Evolutionary conservation across 2,329 filamentous ascomycete genomes (phyloP).

Genomic region (Alternaria brassicicola): DNA sequence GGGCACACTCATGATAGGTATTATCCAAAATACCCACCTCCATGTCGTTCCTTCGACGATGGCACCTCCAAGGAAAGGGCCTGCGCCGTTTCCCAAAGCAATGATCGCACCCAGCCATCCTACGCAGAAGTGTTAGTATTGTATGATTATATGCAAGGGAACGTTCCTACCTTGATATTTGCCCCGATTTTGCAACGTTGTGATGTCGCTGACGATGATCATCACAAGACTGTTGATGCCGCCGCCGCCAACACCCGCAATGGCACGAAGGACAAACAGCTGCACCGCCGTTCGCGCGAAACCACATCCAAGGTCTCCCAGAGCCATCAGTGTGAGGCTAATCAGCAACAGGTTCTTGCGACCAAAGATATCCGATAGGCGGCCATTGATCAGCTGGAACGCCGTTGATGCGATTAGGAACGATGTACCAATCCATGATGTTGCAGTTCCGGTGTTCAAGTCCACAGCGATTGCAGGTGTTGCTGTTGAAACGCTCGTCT

Average conservation of each 20-base stretch:
- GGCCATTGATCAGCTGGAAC: constrained; percentile 70
- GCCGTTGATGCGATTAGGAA: constrained; percentile 64
- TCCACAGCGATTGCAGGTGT: constrained; percentile 46
- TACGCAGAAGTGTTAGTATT: background rate
- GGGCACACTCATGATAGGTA: constrained; percentile 22
- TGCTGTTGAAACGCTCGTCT: constrained; percentile 60
- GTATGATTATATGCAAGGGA: too few species aligned
- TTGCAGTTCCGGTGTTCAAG: constrained; percentile 52
- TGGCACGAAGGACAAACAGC: constrained; percentile 66
- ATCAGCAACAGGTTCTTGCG: constrained; percentile 53
- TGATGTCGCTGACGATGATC: constrained; percentile 48
- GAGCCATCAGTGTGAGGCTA: constrained; percentile 59
- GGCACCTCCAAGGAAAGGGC: constrained; percentile 28
- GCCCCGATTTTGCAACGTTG: constrained; percentile 43
- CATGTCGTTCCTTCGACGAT: constrained; percentile 25
- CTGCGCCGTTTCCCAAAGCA: constrained; percentile 27
- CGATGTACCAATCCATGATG: constrained; percentile 62
- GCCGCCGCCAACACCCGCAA: constrained; percentile 64
- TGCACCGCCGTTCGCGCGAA: constrained; percentile 61
- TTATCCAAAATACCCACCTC: constrained; percentile 26
- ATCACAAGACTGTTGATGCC: constrained; percentile 57
- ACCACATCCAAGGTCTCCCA: constrained; percentile 66
- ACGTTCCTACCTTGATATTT: constrained; percentile 42
- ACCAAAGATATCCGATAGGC: constrained; percentile 67
- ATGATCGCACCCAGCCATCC: constrained; percentile 26